Conservation (phyloP, 1,284 basidiomycete genomes). For the Mycena citricolor region DNA sequence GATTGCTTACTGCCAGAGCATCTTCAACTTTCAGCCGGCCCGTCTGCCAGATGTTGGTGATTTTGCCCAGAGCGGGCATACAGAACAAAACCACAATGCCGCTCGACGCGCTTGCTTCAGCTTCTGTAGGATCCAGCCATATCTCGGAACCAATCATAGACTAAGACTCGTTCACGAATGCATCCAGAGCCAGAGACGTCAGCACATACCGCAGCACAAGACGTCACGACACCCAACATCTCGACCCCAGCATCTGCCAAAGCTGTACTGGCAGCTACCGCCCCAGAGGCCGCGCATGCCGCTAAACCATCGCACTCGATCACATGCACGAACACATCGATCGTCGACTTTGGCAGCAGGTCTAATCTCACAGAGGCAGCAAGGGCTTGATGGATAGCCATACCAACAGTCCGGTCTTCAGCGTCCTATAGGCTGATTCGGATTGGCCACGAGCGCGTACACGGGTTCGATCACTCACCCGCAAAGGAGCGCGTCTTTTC, state of each 20-base stretch:
- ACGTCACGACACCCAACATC: constrained; percentile 80
- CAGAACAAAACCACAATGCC: constrained; percentile 75
- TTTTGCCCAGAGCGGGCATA: constrained; percentile 87
- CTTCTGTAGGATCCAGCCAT: constrained; percentile 78
- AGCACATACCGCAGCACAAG: constrained; percentile 67
- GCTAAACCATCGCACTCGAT: constrained; percentile 90
- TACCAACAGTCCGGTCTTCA: constrained; percentile 84
- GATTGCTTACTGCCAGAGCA: constrained; percentile 50
- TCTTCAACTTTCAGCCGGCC: constrained; percentile 59
- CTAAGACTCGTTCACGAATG: constrained; percentile 35
- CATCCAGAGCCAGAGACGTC: background rate
- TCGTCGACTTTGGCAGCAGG: constrained; percentile 88
- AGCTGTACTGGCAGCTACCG: constrained; percentile 88
- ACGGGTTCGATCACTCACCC: constrained; percentile 53
- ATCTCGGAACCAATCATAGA: constrained; percentile 52
- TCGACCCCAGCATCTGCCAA: constrained; percentile 88
- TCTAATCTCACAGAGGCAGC: constrained; percentile 85
- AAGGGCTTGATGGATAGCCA: constrained; percentile 85
- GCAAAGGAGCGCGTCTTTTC: constrained; percentile 77
- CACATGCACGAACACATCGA: constrained; percentile 90
- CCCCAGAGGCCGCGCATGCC: constrained; percentile 79
- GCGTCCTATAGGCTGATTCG: constrained; percentile 66
- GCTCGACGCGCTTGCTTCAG: constrained; percentile 56
- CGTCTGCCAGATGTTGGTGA: constrained; percentile 81
- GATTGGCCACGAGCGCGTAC: constrained; percentile 18